These are phyloP conservation scores for Lepiota brunneoincarnata DNA, from an alignment of 768 basidiomycete species.

Conservation along the genomic window DNA sequence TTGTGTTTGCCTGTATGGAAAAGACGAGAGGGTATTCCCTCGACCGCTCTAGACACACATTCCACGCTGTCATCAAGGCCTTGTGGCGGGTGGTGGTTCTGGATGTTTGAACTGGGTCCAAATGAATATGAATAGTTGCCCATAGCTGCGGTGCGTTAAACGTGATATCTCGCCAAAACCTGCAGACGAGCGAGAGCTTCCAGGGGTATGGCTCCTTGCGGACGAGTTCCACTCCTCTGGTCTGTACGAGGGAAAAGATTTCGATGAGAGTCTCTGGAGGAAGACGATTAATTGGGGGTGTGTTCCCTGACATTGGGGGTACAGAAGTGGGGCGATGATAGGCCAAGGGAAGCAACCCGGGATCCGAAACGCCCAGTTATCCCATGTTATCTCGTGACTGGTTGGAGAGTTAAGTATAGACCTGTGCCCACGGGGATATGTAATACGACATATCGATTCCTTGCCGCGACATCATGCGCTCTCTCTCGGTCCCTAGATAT, in stretches of 20 bases:
- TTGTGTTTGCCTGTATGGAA: not conserved
- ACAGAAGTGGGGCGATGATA: too few relatives aligned
- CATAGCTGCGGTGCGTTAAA: not conserved
- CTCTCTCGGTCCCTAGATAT: too few relatives aligned
- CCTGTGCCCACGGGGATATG: too few relatives aligned
- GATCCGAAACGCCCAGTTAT: too few relatives aligned
- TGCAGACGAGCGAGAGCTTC: slow-evolving; percentile 1
- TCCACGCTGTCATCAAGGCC: not conserved
- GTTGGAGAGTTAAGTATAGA: too few relatives aligned
- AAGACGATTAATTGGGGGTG: not conserved
- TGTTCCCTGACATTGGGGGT: too few relatives aligned
- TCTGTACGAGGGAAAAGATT: not conserved
- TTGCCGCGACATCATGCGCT: too few relatives aligned
- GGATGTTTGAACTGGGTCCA: not conserved
- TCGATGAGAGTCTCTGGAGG: slow-evolving; percentile 1
- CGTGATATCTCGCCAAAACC: not conserved
- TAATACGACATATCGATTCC: too few relatives aligned
- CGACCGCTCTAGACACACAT: slow-evolving; percentile 1
- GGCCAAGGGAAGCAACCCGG: too few relatives aligned
- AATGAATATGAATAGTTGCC: not conserved
- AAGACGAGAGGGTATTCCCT: not conserved
- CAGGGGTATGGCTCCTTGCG: not conserved
- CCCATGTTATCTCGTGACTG: too few relatives aligned
- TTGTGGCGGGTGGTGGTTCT: not conserved
- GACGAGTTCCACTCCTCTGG: not conserved